phyloP scores from a whole-genome alignment of 208 protist genomes.

The Trypanosoma platydactyli region DNA sequence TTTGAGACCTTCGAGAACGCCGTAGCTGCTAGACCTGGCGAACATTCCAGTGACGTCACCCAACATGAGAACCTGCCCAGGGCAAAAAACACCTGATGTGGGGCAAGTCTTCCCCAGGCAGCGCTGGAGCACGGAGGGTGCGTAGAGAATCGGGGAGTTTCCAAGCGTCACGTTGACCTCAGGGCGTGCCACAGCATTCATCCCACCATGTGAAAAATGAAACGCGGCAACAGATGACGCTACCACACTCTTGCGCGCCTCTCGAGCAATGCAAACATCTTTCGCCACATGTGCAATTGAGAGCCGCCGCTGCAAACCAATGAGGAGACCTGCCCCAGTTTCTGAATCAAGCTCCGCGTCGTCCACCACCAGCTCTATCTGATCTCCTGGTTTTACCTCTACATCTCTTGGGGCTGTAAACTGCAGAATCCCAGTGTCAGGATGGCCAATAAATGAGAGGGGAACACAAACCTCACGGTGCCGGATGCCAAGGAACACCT shows the following conservation, averaged over 20 bases:
- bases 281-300: slow-evolving; percentile 59
- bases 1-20: slow-evolving; percentile 67
- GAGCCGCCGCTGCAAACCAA: slow-evolving; percentile 52
- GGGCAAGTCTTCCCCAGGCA: slow-evolving; percentile 67
- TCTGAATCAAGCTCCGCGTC: slow-evolving; percentile 84
- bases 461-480: slow-evolving; percentile 57
- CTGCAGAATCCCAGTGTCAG: slow-evolving; percentile 46
- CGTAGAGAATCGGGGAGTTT: slow-evolving; percentile 48
- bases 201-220: slow-evolving; percentile 82
- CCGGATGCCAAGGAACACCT: slow-evolving; percentile 67
- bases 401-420: slow-evolving; percentile 44
- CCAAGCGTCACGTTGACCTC: slow-evolving; percentile 68
- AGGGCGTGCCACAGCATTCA: slow-evolving; percentile 70
- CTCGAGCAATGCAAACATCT: slow-evolving; percentile 72
- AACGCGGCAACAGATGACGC: slow-evolving; percentile 66
- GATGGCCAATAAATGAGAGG: slow-evolving; percentile 67
- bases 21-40: slow-evolving; percentile 74
- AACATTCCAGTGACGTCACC: slow-evolving; percentile 52
- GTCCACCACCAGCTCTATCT: slow-evolving; percentile 74
- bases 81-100: slow-evolving; percentile 69
- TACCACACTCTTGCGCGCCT: slow-evolving; percentile 66
- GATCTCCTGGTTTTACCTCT: slow-evolving; percentile 27
- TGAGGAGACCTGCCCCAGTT: slow-evolving; percentile 59
- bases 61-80: slow-evolving; percentile 72
- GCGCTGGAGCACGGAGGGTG: slow-evolving; percentile 71